Conservation (phyloP, 1,284 basidiomycete genomes). For the Rhodotorula sp. region DNA sequence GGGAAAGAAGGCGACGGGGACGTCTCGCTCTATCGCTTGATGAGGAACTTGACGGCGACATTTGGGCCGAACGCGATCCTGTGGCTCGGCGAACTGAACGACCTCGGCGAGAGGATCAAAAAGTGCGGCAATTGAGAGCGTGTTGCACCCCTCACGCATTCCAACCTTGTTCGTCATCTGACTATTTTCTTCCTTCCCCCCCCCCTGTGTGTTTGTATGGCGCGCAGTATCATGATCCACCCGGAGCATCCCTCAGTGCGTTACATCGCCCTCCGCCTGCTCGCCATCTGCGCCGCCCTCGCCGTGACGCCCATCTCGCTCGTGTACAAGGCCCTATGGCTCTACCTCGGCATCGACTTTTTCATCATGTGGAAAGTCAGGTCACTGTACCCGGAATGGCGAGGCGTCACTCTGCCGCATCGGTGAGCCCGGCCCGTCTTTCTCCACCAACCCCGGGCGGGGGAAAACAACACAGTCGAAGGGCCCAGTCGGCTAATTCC, state of each 20-base stretch:
- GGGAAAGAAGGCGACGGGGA: slow-evolving; percentile 6
- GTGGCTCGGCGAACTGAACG: slow-evolving; percentile 9
- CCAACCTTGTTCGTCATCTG: neutral
- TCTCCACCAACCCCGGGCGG: no score
- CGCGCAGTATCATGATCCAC: slow-evolving; percentile 8
- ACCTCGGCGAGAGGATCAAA: slow-evolving; percentile 27
- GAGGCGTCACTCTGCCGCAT: slow-evolving; percentile 17
- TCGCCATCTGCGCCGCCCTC: slow-evolving; percentile 6
- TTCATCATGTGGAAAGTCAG: slow-evolving; percentile 28
- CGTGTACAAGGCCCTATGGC: slow-evolving; percentile 12
- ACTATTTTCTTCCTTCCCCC: neutral
- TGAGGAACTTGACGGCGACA: slow-evolving; percentile 4
- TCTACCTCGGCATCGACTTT: slow-evolving; percentile 24
- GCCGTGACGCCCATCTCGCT: slow-evolving; percentile 24
- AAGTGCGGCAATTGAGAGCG: slow-evolving; percentile 15
- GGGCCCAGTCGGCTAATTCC: neutral
- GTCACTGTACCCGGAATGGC: slow-evolving; percentile 22
- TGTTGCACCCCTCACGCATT: no score
- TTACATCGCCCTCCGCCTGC: slow-evolving; percentile 46
- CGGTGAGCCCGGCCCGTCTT: slow-evolving; percentile 10
- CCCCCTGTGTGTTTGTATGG: neutral
- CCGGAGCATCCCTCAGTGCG: slow-evolving; percentile 26
- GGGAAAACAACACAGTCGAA: no score
- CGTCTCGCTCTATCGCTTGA: slow-evolving; percentile 25
- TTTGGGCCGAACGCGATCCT: slow-evolving; percentile 19